Conservation (phyloP, 352 stramenopile genomes). For the Pythium aphanidermatum region DNA sequence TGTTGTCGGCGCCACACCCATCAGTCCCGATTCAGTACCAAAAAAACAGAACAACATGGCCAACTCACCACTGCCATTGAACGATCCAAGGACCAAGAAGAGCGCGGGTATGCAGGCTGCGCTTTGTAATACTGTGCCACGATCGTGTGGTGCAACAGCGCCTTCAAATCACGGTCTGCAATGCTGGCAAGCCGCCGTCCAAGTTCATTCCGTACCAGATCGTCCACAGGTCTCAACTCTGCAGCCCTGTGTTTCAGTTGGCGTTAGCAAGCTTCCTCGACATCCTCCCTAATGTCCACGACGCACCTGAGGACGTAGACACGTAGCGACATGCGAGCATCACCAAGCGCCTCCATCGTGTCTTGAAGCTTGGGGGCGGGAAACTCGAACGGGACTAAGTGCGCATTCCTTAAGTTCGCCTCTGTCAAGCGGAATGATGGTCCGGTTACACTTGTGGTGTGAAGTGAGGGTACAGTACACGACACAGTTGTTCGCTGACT, state of each 20-base stretch:
- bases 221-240: background rate
- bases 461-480: no score
- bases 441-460: no score
- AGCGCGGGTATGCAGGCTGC: background rate
- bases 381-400: no score
- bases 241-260: background rate
- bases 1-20: background rate
- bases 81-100: conserved; percentile 1
- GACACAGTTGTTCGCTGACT: no score
- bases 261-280: no score
- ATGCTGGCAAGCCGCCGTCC: background rate
- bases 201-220: background rate
- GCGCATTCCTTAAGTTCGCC: background rate
- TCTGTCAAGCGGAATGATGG: background rate
- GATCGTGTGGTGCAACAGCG: conserved; percentile 7
- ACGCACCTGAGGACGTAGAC: conserved; percentile 3
- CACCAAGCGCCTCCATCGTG: conserved; percentile 8
- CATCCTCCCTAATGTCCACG: no score
- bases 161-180: conserved; percentile 1
- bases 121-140: conserved; percentile 13
- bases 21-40: background rate
- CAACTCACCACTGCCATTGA: conserved; percentile 6
- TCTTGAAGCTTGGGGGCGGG: background rate
- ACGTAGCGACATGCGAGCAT: conserved; percentile 5
- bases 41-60: background rate